These are phyloP conservation scores for Gaertneriomyces sp. DNA, from an alignment of 192 early-diverging fungal species.

Conservation along the genomic window DNA sequence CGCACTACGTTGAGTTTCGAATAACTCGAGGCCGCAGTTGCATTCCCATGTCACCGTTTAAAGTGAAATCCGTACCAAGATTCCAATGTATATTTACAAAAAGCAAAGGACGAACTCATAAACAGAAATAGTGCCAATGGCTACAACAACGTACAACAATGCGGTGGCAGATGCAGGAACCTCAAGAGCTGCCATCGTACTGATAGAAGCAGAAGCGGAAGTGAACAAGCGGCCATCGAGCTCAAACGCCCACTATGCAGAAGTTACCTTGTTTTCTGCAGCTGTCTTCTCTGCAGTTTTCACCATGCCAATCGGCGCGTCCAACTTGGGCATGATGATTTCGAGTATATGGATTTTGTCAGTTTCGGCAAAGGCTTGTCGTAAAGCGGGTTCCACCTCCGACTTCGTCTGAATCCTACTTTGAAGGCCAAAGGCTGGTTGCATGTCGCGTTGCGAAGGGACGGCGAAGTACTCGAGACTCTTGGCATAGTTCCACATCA, in stretches of 20 bases:
- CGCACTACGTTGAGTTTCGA: background rate
- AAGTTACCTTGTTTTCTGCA: slow-evolving; percentile 23
- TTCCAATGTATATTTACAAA: background rate
- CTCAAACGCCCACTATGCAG: background rate
- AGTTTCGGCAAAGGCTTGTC: slow-evolving; percentile 17
- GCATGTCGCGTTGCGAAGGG: slow-evolving; percentile 22
- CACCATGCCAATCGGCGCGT: slow-evolving; percentile 44
- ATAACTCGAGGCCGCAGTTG: background rate
- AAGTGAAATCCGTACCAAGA: background rate
- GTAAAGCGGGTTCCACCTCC: slow-evolving; percentile 42
- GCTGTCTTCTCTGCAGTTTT: slow-evolving; percentile 19
- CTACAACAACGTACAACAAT: too few species aligned
- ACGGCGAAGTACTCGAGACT: slow-evolving; percentile 45
- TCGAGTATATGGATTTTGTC: slow-evolving; percentile 47
- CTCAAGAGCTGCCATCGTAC: slow-evolving; percentile 18
- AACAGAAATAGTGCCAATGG: too few species aligned
- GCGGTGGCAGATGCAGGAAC: background rate
- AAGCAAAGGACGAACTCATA: too few species aligned
- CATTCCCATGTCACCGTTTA: background rate
- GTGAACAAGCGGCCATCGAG: background rate
- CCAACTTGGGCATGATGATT: slow-evolving; percentile 44
- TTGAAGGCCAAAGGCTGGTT: slow-evolving; percentile 33
- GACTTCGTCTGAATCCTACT: slow-evolving; percentile 20
- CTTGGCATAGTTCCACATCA: slow-evolving; percentile 50
- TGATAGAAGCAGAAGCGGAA: background rate